phyloP scores from a whole-genome alignment of 345 rosid genomes.

The Psidium guajava region DNA sequence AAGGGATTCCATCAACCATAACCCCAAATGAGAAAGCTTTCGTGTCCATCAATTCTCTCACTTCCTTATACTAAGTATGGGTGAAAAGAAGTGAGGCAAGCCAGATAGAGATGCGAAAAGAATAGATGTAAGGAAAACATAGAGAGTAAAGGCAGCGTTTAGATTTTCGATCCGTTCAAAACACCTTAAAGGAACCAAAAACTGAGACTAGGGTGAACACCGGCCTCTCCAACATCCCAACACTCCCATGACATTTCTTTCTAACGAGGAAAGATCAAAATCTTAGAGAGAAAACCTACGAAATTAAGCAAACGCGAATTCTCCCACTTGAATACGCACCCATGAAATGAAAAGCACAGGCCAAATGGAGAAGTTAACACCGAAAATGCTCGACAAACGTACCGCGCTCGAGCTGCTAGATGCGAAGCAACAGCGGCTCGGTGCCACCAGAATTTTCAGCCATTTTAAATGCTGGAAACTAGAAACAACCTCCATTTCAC shows the following conservation, averaged over 20 bases:
- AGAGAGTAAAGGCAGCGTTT: background rate
- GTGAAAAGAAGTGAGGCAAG: background rate
- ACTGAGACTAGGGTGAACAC: too few species aligned
- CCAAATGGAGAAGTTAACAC: too few species aligned
- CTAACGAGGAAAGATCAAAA: too few species aligned
- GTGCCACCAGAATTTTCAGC: slow-evolving; percentile 24
- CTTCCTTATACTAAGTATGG: background rate
- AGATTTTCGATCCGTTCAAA: background rate
- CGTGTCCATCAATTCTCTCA: background rate
- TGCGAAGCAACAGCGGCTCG: slow-evolving; percentile 40
- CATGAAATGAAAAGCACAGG: too few species aligned
- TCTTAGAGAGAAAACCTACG: too few species aligned
- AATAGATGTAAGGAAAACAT: background rate
- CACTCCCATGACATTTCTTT: too few species aligned
- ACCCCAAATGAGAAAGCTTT: background rate
- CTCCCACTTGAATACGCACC: too few species aligned
- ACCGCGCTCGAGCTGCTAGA: slow-evolving; percentile 69
- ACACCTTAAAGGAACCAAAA: background rate
- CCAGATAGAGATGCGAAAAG: background rate
- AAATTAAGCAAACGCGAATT: too few species aligned
- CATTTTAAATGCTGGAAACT: slow-evolving; percentile 5
- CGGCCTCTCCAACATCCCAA: too few species aligned
- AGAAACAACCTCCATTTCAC: background rate
- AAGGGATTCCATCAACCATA: background rate
- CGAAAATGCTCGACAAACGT: background rate